Evolutionary conservation across 768 basidiomycete genomes (phyloP).

Genomic region (Lanmaoa pseudosensibilis): DNA sequence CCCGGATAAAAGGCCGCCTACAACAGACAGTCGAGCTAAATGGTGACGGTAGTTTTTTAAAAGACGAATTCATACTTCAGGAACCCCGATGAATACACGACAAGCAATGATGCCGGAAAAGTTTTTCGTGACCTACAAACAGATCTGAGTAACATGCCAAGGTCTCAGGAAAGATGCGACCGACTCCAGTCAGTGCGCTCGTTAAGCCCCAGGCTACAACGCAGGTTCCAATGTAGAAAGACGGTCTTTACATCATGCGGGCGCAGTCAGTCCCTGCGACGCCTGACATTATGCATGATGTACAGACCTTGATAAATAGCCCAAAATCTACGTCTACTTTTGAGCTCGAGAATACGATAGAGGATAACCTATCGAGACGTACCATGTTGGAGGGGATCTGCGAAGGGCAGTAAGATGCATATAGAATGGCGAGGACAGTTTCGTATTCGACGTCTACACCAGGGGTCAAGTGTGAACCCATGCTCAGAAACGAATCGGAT

Average conservation of each 20-base stretch:
- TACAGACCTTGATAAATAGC: slow-evolving; percentile 49
- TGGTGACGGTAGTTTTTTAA: background rate
- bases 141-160: background rate
- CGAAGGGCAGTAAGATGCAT: slow-evolving; percentile 59
- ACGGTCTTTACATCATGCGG: slow-evolving; percentile 43
- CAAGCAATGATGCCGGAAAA: slow-evolving; percentile 56
- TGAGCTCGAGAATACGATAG: background rate
- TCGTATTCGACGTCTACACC: slow-evolving; percentile 50
- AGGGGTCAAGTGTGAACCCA: background rate
- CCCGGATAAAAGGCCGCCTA: slow-evolving; percentile 69
- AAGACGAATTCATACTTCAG: slow-evolving; percentile 40
- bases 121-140: slow-evolving; percentile 48
- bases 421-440: slow-evolving; percentile 52
- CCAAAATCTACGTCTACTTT: slow-evolving; percentile 44
- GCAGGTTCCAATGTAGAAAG: slow-evolving; percentile 59
- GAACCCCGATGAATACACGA: slow-evolving; percentile 61
- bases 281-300: background rate
- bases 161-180: background rate
- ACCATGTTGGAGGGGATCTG: slow-evolving; percentile 72
- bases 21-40: background rate
- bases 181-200: slow-evolving; percentile 61
- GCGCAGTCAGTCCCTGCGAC: background rate
- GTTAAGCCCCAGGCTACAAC: slow-evolving; percentile 64
- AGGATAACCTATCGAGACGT: background rate
- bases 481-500: background rate